Evolutionary conservation across 441 rosid species (phyloP), one percentile per base, ranked within the genome.

Genomic region (Pelargonium hybrid): DNA sequence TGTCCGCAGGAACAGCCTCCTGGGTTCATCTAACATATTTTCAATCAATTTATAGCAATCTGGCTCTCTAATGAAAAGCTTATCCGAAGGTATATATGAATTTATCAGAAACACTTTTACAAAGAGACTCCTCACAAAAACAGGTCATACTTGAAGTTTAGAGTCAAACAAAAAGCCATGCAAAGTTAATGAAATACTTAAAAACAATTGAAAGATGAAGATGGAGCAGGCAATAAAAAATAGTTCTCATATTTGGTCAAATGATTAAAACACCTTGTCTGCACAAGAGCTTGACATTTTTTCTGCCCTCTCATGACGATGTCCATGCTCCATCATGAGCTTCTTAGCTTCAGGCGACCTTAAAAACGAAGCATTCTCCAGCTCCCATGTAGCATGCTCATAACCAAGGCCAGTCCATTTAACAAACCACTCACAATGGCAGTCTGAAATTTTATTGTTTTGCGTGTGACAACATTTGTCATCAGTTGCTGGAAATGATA

Each of bases 401-500:
- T 87, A 87, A 75, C 71, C 83, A 76, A 85, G 91, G 70, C 87
- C 82, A 70, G 70, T 25, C 91, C 91, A 87, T 72, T 87, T 83
- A 54, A 87, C 91, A 73, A 87, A 87, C 89, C 91, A 87, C 70
- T 84, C 87, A 66, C 37, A 62, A 48, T 54, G 73, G 72, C 83
- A 80, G 23, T 65, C 73, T 17, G 34, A 29, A 74, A 66, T 57
- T 18, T 67, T 31, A 20, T 23, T 54, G 21, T 52, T 41, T 71
- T 56, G 52, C 31, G 17, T 74, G 3, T 29, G n/a, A 21, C 14
- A 61, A 68, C 0, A 11, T 50, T 73, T 77, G 57, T 59, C 77
- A 64, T 15, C 57, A 72, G 74, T 73, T 68, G 67, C 73, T 39
- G 77, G 72, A 59, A 65, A 52, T 31, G 17, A 26, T 65, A 84